Percentiles rank a stretch among this genome's conserved stretches.
Evolutionary conservation across 352 stramenopile species (phyloP).

Genomic region (Globisporangium perplexum): DNA sequence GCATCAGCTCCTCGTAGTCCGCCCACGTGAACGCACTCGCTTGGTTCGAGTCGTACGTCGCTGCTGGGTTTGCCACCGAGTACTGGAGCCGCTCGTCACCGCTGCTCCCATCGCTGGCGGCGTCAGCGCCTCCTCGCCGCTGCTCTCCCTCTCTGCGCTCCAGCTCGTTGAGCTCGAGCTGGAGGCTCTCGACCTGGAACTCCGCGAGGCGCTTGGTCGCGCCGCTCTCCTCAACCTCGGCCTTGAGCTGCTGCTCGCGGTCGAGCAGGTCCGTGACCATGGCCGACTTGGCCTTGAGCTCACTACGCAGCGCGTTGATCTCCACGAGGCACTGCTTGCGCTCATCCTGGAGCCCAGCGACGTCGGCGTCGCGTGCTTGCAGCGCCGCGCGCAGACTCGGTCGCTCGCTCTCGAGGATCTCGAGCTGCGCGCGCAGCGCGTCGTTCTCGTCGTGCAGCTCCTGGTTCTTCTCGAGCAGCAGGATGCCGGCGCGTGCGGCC

Average conservation of each 20-base stretch:
- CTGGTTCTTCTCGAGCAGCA: conserved; percentile 69
- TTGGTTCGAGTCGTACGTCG: conserved; percentile 56
- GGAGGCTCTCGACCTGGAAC: conserved; percentile 24
- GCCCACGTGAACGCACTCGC: conserved; percentile 43
- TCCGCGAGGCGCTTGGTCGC: conserved; percentile 25
- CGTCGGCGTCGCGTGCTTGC: conserved; percentile 26
- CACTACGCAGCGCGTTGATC: conserved; percentile 40
- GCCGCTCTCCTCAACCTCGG: conserved; percentile 25
- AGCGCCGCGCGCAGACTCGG: conserved; percentile 41
- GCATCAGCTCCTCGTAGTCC: conserved; percentile 51
- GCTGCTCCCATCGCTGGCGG: conserved; percentile 2
- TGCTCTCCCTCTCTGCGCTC: conserved; percentile 5
- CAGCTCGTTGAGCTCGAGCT: conserved; percentile 22
- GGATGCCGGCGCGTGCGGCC: conserved; percentile 60
- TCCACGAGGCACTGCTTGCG: conserved; percentile 42
- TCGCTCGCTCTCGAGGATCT: conserved; percentile 41
- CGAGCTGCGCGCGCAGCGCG: conserved; percentile 53
- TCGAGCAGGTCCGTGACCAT: conserved; percentile 53
- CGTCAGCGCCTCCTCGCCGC: conserved; percentile 5
- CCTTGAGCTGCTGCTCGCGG: conserved; percentile 36
- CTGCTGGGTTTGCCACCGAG: conserved; percentile 31
- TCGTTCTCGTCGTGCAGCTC: conserved; percentile 55
- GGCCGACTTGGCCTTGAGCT: conserved; percentile 53
- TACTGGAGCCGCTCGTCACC: conserved; percentile 9
- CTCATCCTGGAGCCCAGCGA: conserved; percentile 36